phyloP scores from a whole-genome alignment of 495 filamentous ascomycete species.

The Aspergillus carlsbadensis region DNA sequence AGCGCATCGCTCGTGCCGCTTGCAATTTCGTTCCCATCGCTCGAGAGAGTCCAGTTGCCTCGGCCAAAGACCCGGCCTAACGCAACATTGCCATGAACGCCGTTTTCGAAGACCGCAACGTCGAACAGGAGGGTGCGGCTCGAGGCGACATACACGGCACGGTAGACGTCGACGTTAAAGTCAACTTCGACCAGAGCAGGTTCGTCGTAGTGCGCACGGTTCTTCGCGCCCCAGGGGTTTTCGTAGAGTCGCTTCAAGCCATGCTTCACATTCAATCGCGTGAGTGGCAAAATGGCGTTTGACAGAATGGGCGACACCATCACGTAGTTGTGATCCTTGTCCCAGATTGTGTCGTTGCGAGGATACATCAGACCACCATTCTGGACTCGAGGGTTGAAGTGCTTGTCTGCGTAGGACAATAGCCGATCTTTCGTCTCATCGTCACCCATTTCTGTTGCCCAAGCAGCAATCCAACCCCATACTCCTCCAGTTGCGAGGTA shows the following conservation, averaged over 20 bases:
- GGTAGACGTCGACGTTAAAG: constrained; percentile 4
- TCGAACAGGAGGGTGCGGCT: constrained; percentile 2
- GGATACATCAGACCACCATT: constrained; percentile 6
- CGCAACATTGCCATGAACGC: not conserved
- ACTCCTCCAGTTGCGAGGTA: not conserved
- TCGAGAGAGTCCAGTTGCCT: not conserved
- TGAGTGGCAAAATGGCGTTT: not conserved
- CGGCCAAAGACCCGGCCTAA: not conserved
- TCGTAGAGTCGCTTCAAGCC: constrained; percentile 1
- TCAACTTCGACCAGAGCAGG: constrained; percentile 2
- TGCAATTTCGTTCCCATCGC: not conserved
- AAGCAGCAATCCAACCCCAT: constrained; percentile 1
- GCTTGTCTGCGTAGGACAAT: not conserved
- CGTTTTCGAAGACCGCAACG: not conserved
- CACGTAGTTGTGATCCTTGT: not conserved
- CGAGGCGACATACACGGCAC: not conserved
- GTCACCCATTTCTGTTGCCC: constrained; percentile 7
- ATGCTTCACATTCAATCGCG: not conserved
- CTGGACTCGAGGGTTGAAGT: not conserved
- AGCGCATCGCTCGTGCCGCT: not conserved
- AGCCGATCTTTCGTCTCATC: not conserved
- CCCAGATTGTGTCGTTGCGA: not conserved
- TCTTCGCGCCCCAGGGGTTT: constrained; percentile 2
- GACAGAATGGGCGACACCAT: not conserved
- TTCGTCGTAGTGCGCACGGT: not conserved